These are phyloP conservation scores for Corylus avellana DNA, from an alignment of 306 rosid genomes.

Conservation along the genomic window DNA sequence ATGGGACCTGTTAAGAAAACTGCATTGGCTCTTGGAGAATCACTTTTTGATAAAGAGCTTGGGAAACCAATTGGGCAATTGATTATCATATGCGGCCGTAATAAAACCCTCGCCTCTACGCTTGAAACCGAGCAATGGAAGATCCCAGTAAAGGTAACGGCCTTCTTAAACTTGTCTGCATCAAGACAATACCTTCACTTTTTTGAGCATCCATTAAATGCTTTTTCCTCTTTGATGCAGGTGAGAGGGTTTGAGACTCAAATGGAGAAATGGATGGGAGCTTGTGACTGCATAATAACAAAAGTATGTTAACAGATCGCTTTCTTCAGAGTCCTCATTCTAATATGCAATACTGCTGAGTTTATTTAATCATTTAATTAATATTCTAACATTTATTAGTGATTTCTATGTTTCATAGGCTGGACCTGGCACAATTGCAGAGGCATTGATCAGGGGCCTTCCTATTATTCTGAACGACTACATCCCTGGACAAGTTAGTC, in stretches of 20 bases:
- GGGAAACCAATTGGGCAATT: conserved; percentile 84
- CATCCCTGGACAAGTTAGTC: conserved; percentile 91
- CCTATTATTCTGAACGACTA: conserved; percentile 93
- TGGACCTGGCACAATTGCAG: conserved; percentile 98
- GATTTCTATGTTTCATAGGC: conserved; percentile 52
- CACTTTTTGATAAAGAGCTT: conserved; percentile 61
- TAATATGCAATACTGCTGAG: neutral
- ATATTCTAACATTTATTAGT: neutral
- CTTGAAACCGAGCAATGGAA: conserved; percentile 77
- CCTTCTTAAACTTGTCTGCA: conserved; percentile 13
- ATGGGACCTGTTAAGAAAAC: conserved; percentile 99
- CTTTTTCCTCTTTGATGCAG: conserved; percentile 41
- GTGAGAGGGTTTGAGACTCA: conserved; percentile 85
- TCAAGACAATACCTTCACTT: neutral
- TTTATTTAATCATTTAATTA: too few species aligned
- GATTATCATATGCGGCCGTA: conserved; percentile 83
- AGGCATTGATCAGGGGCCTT: conserved; percentile 96
- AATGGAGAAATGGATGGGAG: conserved; percentile 99
- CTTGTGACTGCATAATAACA: conserved; percentile 96
- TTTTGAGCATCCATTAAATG: conserved; percentile 13
- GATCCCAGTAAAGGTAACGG: conserved; percentile 75
- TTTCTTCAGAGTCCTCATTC: conserved; percentile 1
- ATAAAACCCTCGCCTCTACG: conserved; percentile 54
- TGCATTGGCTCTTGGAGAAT: conserved; percentile 80
- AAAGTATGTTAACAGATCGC: conserved; percentile 56